Evolutionary conservation across 179 eudicot species (phyloP), one percentile per base, ranked within the genome.

Genomic region (Beta corolliflora): DNA sequence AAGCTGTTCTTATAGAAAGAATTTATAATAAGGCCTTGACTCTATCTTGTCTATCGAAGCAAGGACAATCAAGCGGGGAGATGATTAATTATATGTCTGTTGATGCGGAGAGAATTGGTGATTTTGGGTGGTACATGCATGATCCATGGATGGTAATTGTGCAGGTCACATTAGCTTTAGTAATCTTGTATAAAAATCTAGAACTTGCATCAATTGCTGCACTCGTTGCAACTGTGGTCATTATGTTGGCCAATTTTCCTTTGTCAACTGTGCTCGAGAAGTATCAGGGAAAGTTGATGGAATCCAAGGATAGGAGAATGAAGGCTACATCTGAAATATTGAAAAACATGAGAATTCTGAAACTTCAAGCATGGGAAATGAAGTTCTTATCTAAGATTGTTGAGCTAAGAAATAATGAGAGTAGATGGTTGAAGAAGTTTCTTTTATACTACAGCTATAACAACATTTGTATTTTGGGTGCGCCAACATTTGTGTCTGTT

Each of bases 361-460:
- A 93, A 88, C 92, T 95, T 80, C 98, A 93, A 77, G 97, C 90
- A 7, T 92, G 94, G 97, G 98, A 95, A 70, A 86, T 93, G 93
- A 95, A 89, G 78, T 95, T 95, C 74, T 83, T 95, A 81, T 86
- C 92, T 0, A 95, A 86, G 87, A 90, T 95, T 61, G 61, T 79
- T 2, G 91, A 91, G 5, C 84, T 91, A 14, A 87, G 98, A 81
- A 75, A 88, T 3, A 76, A 12, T 10, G 97, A 95, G 81, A 76
- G 83, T 18, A 87, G 89, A 9, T 95, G 98, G 97, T 76, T 95
- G 86, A 90, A 74, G 75, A 91, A 85, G 73, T 92, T 50, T 77
- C 73, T n/a, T 90, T 18, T 92, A 90, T 73, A 86, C 90, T 31
- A 13, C 63, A 6, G 90, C 95, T 9, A 5, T 82, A 41, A 82